Evolutionary conservation across 108 stramenopile genomes (phyloP), one percentile per base, ranked within the genome.

Genomic region (Nannochloropsis granulata): DNA sequence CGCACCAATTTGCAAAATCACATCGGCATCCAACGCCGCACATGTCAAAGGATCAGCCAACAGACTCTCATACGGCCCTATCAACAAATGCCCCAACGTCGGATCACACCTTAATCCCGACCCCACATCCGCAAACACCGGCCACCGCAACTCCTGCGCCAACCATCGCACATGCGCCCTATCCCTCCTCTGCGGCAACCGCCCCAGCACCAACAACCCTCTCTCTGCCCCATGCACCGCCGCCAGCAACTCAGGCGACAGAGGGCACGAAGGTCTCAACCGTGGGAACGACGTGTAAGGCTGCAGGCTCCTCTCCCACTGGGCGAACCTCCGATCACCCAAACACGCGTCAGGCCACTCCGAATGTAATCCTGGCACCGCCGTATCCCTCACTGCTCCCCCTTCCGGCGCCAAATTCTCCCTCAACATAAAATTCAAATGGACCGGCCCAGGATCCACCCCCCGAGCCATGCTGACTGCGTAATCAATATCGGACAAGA

Each of bases 341-440:
- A 87, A 43, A 79, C 86, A 87, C 42, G 79, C 79, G 13, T 78
- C 78, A 23, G 86, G 83, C 86, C 86, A 87, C 34, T 80, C 86
- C 25, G 86, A 87, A 2, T 45, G 34, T 43, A 83, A 44, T 5
- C 86, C 86, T 23, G 81, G 23, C 42, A 79, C 81, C 16, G 42
- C 87, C 78, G 93, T 92, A 78, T 93, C 94, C 19, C 96, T 89
- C 43, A 95, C 91, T 3, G 94, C 92, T 8, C 96, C 96, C 25
- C 83, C 92, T 43, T 93, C 93, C 0, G 96, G 96, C 43, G 96
- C 95, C 25, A 97, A 86, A 85, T 97, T 97, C 86, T 97, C 96
- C 44, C 95, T 89, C 83, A 96, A 95, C 90, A 94, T 93, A 78
- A 97, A 90, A 85, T 97, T 97, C n/a, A 97, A 79, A 88, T 97